Base-by-base conservation (phyloP, 1,139 yeast genomes). In the Torulaspora pretoriensis region DNA sequence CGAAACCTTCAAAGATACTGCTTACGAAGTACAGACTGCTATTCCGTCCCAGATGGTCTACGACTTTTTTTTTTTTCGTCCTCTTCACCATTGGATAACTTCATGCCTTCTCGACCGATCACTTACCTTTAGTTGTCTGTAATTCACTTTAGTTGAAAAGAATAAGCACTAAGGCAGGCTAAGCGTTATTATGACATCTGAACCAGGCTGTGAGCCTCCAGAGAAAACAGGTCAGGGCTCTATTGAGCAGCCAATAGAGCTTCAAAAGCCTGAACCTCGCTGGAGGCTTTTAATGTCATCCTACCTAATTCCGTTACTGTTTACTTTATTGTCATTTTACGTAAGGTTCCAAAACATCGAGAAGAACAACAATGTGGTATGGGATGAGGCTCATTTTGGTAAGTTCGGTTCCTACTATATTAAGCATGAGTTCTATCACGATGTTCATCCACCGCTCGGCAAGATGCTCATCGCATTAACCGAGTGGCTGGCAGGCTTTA, bases 351-450 rank as follows among this genome's bases (percentile, higher is more conserved):
- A 82, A 57, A 72, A 73, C 28, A 84, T 92, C 43, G 85, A 81
- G 45, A 72, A 69, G 25, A 72, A 84, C 31, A 68, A 76, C 43
- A 67, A 71, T 32, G 97, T 94, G 8, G 82, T 89, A 7, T 92
- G 99, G 99, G 98, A 90, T 67, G 96, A 88, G 63, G 96, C 96
- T 7, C 96, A 87, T 70, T 85, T 85, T 68, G 74, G 74, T 14
- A 70, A 71, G 50, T 79, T 79, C 60, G 85, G 83, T 4, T 74
- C 82, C 2, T 71, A 78, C 52, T 83, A 83, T 59, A 68, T 81
- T 48, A 73, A 75, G 47, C 80, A 79, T 54, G 85, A 81, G 53
- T 79, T 79, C 57, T 83, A 83, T 60, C 84, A 81, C 55, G 92
- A 83, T 63, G 89, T 83, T 4, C 92, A 83, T 60, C 92, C 92